Percentiles rank a stretch among this genome's conserved stretches.
Evolutionary conservation across 169 alveolate genomes (phyloP).

Genomic region (Plasmodium knowlesi): DNA sequence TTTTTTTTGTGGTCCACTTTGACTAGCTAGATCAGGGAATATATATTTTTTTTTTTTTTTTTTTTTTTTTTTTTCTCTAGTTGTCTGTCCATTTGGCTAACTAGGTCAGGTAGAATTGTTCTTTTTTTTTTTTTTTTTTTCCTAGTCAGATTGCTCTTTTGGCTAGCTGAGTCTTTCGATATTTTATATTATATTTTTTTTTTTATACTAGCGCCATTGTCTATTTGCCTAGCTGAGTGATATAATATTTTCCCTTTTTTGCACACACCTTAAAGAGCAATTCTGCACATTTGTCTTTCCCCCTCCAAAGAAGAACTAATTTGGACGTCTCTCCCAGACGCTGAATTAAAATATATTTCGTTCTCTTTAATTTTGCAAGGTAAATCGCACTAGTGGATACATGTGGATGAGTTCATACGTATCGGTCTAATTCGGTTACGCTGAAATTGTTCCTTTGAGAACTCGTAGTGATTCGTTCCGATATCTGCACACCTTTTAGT

Average conservation of each 20-base stretch:
- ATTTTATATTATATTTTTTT: not conserved
- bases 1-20: slow-evolving; percentile 7
- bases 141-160: not conserved
- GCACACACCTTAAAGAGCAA: not conserved
- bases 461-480: not conserved
- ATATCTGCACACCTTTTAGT: not conserved
- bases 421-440: not conserved
- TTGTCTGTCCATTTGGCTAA: not conserved
- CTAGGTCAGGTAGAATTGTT: not conserved
- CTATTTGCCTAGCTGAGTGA: not conserved
- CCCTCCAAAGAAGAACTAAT: not conserved
- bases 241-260: not conserved
- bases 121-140: not conserved
- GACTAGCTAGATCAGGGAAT: slow-evolving; percentile 5
- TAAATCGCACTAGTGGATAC: not conserved
- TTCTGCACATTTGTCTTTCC: not conserved
- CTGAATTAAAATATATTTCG: not conserved
- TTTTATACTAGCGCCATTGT: not conserved
- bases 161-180: not conserved
- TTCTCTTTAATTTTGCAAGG: not conserved
- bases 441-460: not conserved
- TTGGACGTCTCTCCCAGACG: not conserved
- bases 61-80: not conserved
- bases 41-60: no score
- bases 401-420: not conserved